A percentile compares a stretch with the other conserved stretches of the same genome.
These are phyloP conservation scores for Suillus placidus DNA, from an alignment of 768 basidiomycete genomes.

Conservation along the genomic window DNA sequence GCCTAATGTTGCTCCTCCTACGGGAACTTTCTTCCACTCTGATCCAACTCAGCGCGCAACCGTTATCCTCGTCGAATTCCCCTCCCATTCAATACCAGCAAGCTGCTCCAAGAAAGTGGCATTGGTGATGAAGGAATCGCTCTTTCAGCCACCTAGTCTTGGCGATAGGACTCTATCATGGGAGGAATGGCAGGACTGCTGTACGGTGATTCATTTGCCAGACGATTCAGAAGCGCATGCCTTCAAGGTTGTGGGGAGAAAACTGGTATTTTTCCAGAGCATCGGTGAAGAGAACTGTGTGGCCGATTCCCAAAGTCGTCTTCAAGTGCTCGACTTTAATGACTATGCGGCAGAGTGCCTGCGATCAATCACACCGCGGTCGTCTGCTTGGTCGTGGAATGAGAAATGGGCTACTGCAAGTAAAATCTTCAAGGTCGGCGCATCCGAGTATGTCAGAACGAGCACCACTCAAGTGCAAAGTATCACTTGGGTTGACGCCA, in stretches of 20 bases:
- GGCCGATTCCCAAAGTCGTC: constrained; percentile 23
- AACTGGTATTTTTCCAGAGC: constrained; percentile 35
- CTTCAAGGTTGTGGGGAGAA: constrained; percentile 32
- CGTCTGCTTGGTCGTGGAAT: constrained; percentile 36
- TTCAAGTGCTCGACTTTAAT: constrained; percentile 36
- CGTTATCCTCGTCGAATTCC: constrained; percentile 45
- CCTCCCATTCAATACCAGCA: constrained; percentile 38
- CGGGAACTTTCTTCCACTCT: constrained; percentile 56
- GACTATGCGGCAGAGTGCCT: constrained; percentile 27
- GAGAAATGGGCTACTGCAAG: constrained; percentile 29
- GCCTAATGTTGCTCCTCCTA: constrained; percentile 36
- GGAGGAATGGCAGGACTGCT: constrained; percentile 53
- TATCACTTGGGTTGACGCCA: constrained; percentile 55
- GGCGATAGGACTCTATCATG: constrained; percentile 53
- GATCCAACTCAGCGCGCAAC: constrained; percentile 55
- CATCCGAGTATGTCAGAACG: constrained; percentile 30
- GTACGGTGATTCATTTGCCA: constrained; percentile 37
- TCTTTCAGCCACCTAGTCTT: constrained; percentile 47
- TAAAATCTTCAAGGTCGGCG: constrained; percentile 32
- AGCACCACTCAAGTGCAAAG: constrained; percentile 47
- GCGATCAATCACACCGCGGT: constrained; percentile 27
- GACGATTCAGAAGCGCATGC: constrained; percentile 28
- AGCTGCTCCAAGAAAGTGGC: constrained; percentile 45
- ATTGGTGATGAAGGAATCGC: constrained; percentile 56
- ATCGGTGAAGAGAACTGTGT: constrained; percentile 19